Base-by-base conservation (phyloP, 225 moss, liverwort and hornwort species). In the Polytrichum commune region DNA sequence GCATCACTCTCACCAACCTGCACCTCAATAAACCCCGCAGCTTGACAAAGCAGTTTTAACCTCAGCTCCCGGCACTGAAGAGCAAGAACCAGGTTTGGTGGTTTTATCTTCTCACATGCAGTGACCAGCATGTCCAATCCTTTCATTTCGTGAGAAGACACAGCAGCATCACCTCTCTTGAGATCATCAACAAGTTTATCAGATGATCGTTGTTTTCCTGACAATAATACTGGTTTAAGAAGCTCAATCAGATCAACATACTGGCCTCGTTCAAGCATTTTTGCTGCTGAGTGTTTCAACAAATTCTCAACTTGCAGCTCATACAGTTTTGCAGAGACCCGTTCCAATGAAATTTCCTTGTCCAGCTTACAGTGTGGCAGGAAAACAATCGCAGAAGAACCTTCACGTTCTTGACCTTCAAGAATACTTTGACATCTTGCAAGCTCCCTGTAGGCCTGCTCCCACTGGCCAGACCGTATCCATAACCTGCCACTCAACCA, bases 311-410 rank as follows among this genome's bases (percentile, higher is more conserved):
- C 81, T 63, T 90, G 81, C 83, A 97, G 82, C 70, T 93, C 96
- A 74, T 90, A 83, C 73, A 97, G 79, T 84, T 92, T 97, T 54
- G 88, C 87, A 70, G 91, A 82, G 56, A 93, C 90, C 74, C 84
- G 88, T 53, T 79, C 83, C 63, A 80, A 73, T 53, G 89, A 92
- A 63, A 97, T 86, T 60, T 86, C 85, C 70, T 76, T 86, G 76
- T 97, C 93, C 82, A 85, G 76, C 73, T 89, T 92, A 82, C 93
- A 97, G 75, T 97, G 91, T 62, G 90, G 83, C 68, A 97, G 83
- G 27, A 77, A 35, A 78, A 91, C 82, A 27, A 83, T 74, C 22
- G 84, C 77, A 69, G 76, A 69, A 56, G 68, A 73, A 80, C 70
- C 77, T 71, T 69, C 73, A 62, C 83, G 26, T 65, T 79, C 88